Evolutionary conservation across 2,329 filamentous ascomycete genomes (phyloP), one percentile per base, ranked within the genome.

Genomic region (Colletotrichum sp.): DNA sequence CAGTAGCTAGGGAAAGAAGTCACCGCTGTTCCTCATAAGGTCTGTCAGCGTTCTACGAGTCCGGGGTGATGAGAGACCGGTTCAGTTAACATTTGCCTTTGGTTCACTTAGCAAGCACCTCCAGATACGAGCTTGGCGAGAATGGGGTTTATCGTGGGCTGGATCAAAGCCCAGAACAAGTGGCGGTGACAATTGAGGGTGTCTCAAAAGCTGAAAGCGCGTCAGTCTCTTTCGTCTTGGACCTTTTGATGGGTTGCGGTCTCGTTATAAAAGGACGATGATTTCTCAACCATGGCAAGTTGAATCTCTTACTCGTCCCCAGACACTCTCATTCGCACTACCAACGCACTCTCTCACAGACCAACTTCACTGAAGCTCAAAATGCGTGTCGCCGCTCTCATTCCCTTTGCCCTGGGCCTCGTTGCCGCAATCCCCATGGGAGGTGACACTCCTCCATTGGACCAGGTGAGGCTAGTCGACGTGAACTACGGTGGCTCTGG

Each of bases 401-500:
- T 78, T 5, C 52, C 67, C 34, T 70, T 66, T 24, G 55, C 76
- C 18, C 64, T 68, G 24, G 57, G 57, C 57, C 72, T 74, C 10
- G 77, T 39, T 8, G 55, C 74, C 59, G 69, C 76, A 24, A 30
- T 49, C 3, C 77, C 76, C n/a, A 32, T 32, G 16, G 63, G 49
- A n/a, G 39, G 15, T 65, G 49, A n/a, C 55, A 12, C 36, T 15
- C 81, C 81, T 28, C 78, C 78, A 3, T 79, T 78, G 6, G 78
- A 81, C 65, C 79, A 81, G 18, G 80, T 82, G 32, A 62, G 77
- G 32, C 81, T 83, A 69, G 60, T 26, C 4, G 80, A 78, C 71
- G 72, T 82, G 18, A 76, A 78, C 55, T 82, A 77, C 62, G 81
- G 79, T 32, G 81, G 81, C 12, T 80, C 79, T 1, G 81, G 81